Evolutionary conservation across 441 rosid species (phyloP).

Genomic region (Biscutella laevigata): DNA sequence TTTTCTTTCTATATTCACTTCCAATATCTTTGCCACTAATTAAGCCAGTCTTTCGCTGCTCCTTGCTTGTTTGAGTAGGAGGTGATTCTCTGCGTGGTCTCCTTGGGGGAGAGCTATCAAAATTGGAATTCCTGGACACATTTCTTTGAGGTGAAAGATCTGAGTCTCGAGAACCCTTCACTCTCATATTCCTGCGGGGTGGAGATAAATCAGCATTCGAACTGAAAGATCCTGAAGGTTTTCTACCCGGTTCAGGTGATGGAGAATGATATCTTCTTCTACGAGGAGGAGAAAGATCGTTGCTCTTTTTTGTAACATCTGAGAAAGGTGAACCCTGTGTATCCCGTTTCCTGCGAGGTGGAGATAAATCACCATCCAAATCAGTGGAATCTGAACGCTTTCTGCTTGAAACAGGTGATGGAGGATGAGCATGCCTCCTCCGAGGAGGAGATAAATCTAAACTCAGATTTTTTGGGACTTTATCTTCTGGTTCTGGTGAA

Average conservation of each 20-base stretch:
- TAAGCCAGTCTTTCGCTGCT: slow-evolving; percentile 48
- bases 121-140: slow-evolving; percentile 24
- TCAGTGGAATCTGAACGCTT: slow-evolving; percentile 21
- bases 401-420: slow-evolving; percentile 9
- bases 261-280: slow-evolving; percentile 25
- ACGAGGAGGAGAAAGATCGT: slow-evolving; percentile 44
- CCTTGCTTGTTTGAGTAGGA: slow-evolving; percentile 30
- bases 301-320: neutral
- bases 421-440: slow-evolving; percentile 10
- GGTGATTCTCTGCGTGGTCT: slow-evolving; percentile 33
- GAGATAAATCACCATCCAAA: slow-evolving; percentile 33
- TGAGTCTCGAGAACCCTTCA: slow-evolving; percentile 19
- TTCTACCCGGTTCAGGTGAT: slow-evolving; percentile 20
- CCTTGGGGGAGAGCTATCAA: slow-evolving; percentile 55
- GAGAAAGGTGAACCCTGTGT: slow-evolving; percentile 9
- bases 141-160: slow-evolving; percentile 53
- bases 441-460: slow-evolving; percentile 46
- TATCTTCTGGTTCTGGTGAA: slow-evolving; percentile 32
- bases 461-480: slow-evolving; percentile 1
- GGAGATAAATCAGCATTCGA: slow-evolving; percentile 40
- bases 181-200: slow-evolving; percentile 28
- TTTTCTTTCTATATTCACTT: slow-evolving; percentile 49
- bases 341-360: slow-evolving; percentile 32
- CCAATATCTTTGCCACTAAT: slow-evolving; percentile 54
- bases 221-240: slow-evolving; percentile 12